phyloP scores from a whole-genome alignment of 257 asterid species.

The Rehmannia glutinosa region DNA sequence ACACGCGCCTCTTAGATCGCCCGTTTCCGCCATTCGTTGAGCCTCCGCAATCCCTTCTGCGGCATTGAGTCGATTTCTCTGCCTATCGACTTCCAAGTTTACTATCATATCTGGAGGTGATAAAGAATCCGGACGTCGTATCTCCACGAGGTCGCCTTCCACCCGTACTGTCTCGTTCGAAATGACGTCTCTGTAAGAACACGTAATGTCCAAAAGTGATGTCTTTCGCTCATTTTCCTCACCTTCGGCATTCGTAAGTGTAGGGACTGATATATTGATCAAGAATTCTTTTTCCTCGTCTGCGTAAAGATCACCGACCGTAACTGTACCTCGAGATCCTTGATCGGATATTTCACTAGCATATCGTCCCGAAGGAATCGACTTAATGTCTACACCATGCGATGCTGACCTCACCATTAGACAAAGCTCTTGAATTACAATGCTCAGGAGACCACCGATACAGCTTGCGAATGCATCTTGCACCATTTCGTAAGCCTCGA shows the following conservation, averaged over 20 bases:
- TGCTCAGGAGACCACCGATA: slow-evolving; percentile 47
- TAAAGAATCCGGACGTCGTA: slow-evolving; percentile 24
- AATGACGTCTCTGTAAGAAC: slow-evolving; percentile 25
- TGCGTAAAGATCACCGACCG: slow-evolving; percentile 39
- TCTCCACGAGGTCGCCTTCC: slow-evolving; percentile 25
- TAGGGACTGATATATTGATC: slow-evolving; percentile 27
- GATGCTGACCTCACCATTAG: slow-evolving; percentile 25
- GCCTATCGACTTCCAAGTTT: slow-evolving; percentile 41
- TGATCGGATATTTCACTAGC: slow-evolving; percentile 14
- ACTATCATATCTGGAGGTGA: slow-evolving; percentile 13
- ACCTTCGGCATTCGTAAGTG: no score
- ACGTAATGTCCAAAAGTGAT: slow-evolving; percentile 23
- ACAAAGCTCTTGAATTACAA: slow-evolving; percentile 33
- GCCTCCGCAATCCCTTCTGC: slow-evolving; percentile 42
- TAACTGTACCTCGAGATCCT: slow-evolving; percentile 23
- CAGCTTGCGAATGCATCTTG: slow-evolving; percentile 46
- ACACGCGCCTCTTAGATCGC: slow-evolving; percentile 32
- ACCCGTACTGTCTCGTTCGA: slow-evolving; percentile 16
- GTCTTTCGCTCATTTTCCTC: no score
- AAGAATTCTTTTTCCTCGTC: slow-evolving; percentile 45
- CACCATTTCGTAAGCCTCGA: slow-evolving; percentile 33
- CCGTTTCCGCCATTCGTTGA: slow-evolving; percentile 33
- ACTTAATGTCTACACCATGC: slow-evolving; percentile 29
- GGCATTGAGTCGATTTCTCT: slow-evolving; percentile 29
- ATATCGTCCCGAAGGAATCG: slow-evolving; percentile 35